These are phyloP conservation scores for Epichloe coenophiala DNA, from an alignment of 2,329 filamentous ascomycete genomes.

Conservation along the genomic window DNA sequence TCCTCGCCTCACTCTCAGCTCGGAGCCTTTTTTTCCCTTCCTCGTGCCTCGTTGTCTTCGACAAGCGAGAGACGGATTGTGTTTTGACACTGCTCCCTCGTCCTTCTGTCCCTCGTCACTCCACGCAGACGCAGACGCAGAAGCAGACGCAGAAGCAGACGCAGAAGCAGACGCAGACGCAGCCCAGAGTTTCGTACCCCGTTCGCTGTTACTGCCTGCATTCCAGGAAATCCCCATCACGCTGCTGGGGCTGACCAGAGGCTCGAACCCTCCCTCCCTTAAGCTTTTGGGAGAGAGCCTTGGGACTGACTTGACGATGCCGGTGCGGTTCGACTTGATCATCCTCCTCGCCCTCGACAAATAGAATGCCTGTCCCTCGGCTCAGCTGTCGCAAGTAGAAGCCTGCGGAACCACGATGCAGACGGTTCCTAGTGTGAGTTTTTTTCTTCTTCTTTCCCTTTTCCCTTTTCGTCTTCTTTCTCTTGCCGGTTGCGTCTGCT, in stretches of 20 bases:
- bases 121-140: not conserved
- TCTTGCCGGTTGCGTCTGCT: not conserved
- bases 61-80: too few species aligned
- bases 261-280: not conserved
- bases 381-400: conserved; percentile 24
- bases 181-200: not conserved
- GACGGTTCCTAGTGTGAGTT: conserved; percentile 38
- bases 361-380: conserved; percentile 23
- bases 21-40: not conserved
- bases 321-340: conserved; percentile 2
- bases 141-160: not conserved
- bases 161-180: not conserved
- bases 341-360: conserved; percentile 11
- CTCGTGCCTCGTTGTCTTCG: too few species aligned
- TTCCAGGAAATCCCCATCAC: not conserved
- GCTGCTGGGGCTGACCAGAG: not conserved
- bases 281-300: not conserved
- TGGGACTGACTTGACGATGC: conserved; percentile 8
- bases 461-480: not conserved
- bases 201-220: not conserved
- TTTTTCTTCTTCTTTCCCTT: not conserved
- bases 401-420: conserved; percentile 33
- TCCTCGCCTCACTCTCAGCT: not conserved
- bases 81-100: too few species aligned
- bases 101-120: not conserved